Base-by-base conservation (phyloP, 441 rosid genomes). In the Brassica balearica region DNA sequence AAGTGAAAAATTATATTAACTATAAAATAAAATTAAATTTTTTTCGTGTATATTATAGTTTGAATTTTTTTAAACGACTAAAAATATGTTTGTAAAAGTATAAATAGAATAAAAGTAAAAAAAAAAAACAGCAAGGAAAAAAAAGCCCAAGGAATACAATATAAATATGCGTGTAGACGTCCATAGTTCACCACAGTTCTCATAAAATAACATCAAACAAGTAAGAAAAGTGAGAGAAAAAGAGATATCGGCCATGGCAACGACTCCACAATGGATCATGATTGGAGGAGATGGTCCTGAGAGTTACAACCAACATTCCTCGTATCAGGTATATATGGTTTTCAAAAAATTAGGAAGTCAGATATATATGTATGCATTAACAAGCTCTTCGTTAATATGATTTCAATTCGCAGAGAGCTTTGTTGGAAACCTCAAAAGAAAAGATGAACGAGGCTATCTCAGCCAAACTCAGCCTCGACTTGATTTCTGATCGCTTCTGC, bases 401-500 rank as follows among this genome's bases (percentile, higher is more conserved):
- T 15, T 32, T 1, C 19, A 19, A 19, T 19, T 19, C 41, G 51
- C 43, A 73, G 77, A 17, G 71, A 64, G 77, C 69, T 2, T 46
- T 73, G 53, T 14, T 51, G 23, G 77, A 73, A 27, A 64, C 63
- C 1, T 51, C 77, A 53, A 73, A 65, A 7, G 71, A 48, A 22
- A 46, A 73, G 32, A 65, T 73, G 38, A 64, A 19, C 19, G 53
- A 73, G 11, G 71, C 53, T 2, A 73, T 73, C 19, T 43, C 48
- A 6, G 1, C 68, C 8, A 43, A 61, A 5, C 69, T 65, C 63
- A 48, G 5, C 48, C 71, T 65, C 2, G 63, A 48, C 20, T 9
- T 73, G 48, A 46, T 67, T 8, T 29, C 66, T 7, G 72, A 36
- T 6, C 25, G 29, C 8, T 70, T 77, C 38, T 8, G 4, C 0